phyloP scores from a whole-genome alignment of 768 basidiomycete species.

The Auricularia heimuer region DNA sequence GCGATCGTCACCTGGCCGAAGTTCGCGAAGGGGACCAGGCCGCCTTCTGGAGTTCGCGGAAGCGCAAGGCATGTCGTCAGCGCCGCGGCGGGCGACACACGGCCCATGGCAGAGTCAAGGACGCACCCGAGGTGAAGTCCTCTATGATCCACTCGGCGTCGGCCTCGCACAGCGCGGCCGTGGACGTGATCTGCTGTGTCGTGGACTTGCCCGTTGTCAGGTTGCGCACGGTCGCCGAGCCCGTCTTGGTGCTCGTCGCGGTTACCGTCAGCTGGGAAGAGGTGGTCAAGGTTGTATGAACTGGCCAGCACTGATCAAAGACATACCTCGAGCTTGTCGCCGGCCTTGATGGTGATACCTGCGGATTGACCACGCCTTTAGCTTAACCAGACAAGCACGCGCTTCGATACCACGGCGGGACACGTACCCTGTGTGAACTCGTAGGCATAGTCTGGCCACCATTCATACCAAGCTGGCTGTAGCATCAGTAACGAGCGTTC shows the following conservation, averaged over 20 bases:
- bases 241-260: conserved; percentile 17
- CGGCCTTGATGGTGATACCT: conserved; percentile 20
- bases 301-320: neutral
- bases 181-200: conserved; percentile 21
- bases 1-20: conserved; percentile 30
- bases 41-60: neutral
- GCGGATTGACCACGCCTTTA: neutral
- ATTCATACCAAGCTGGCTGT: conserved; percentile 22
- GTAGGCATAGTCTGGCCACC: conserved; percentile 24
- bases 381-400: neutral
- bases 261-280: conserved; percentile 15
- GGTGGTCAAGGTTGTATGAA: neutral
- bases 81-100: neutral
- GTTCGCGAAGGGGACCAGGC: conserved; percentile 29
- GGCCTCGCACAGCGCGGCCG: conserved; percentile 22
- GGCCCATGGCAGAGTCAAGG: conserved; percentile 1
- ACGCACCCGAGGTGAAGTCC: conserved; percentile 19
- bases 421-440: conserved; percentile 16
- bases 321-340: conserved; percentile 17
- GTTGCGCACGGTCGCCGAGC: conserved; percentile 20
- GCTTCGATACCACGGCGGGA: neutral
- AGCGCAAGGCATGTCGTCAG: no score
- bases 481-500: neutral
- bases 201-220: conserved; percentile 18
- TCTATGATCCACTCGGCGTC: conserved; percentile 33